These are phyloP conservation scores for Penicillium palitans DNA, from an alignment of 2,329 filamentous ascomycete genomes.

Conservation along the genomic window DNA sequence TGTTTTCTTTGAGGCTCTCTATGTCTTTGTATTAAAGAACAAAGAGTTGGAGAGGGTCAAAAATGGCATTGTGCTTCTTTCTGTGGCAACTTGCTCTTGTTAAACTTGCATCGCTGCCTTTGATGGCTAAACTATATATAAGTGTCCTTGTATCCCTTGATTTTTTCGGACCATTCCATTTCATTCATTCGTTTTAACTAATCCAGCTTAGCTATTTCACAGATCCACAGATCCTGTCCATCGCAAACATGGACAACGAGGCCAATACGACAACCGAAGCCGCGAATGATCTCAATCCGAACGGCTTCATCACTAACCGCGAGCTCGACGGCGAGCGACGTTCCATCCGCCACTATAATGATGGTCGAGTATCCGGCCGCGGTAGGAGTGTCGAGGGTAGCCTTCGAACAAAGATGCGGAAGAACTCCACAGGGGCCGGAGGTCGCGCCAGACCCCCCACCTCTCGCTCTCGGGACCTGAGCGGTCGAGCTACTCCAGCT, in stretches of 20 bases:
- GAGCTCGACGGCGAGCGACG: constrained; percentile 3
- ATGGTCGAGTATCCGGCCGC: constrained; percentile 5
- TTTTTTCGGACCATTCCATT: neutral
- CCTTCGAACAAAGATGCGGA: neutral
- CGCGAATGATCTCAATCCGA: neutral
- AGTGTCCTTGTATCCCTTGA: neutral
- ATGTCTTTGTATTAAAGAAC: neutral
- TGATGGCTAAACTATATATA: neutral
- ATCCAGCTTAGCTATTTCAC: neutral
- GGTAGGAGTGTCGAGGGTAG: neutral
- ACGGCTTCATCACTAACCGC: constrained; percentile 6
- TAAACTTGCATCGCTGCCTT: neutral
- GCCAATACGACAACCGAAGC: neutral
- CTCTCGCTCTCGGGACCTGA: neutral
- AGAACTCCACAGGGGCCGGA: neutral
- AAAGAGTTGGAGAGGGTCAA: neutral
- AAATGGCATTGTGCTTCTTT: neutral
- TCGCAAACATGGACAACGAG: neutral
- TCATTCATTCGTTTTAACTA: neutral
- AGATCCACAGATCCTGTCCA: neutral
- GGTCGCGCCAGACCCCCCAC: neutral
- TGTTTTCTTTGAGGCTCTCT: neutral
- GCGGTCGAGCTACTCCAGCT: neutral
- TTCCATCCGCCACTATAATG: constrained; percentile 5
- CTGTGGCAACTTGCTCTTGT: neutral